Evolutionary conservation across 345 rosid genomes (phyloP), one percentile per base, ranked within the genome.

Genomic region (Melastoma malabathricum): DNA sequence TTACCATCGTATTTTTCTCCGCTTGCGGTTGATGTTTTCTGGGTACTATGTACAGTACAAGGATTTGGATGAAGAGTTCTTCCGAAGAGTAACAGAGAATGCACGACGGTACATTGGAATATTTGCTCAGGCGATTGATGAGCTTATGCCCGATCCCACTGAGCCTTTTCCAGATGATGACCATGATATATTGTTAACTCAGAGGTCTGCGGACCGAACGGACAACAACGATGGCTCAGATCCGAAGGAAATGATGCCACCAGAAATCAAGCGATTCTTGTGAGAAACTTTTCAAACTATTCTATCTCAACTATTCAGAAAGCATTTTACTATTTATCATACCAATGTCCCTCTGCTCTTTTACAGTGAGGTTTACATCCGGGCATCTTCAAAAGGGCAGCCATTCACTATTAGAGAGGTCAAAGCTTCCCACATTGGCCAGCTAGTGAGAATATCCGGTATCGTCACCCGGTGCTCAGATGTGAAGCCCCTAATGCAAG

Each of bases 391-490:
- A 7, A 92, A 88, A 69, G 95, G 81, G 61, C 59, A 75, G 23
- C 74, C 93, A 43, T 83, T 69, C 65, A 79, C 88, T 38, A 81
- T 92, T 50, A 88, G 98, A 78, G 97, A 84, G 68, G 97, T 92
- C 65, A 92, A 72, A 71, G 93, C 98, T 59, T 84, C 97, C 39
- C 64, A 77, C 54, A 87, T 92, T 63, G 98, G 97, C 18, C 95
- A 87, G 59, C 93, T 92, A 67, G 95, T 92, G 2, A 81, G 73
- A 62, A 81, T 74, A 68, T 78, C 97, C 23, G 98, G 98, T 51
- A 88, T 92, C 75, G 81, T 92, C 55, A 92, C 95, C 13, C 94
- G 97, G 9, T 92, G 98, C 62, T 92, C 98, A 15, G 98, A 92
- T 73, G 98, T 92, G 54, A 92, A 92, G 78, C 97, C 98, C 52